Conservation (phyloP, 2,329 filamentous ascomycete species). For the Aureobasidium sp. region DNA sequence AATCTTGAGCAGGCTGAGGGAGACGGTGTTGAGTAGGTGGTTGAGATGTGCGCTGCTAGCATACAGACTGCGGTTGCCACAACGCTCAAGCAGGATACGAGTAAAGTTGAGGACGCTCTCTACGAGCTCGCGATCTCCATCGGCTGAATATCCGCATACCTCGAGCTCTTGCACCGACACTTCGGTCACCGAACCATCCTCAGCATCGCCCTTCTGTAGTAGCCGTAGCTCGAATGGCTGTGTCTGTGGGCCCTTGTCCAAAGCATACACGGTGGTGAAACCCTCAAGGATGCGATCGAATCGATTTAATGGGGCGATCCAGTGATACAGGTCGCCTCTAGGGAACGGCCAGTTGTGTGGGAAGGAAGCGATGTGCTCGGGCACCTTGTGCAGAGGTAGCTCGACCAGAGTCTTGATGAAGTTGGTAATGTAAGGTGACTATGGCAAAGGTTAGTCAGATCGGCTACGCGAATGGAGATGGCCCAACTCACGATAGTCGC, state of each 20-base stretch:
- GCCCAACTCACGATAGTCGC: slow-evolving; percentile 37
- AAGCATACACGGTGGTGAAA: slow-evolving; percentile 70
- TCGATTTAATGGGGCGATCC: slow-evolving; percentile 88
- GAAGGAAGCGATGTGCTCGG: slow-evolving; percentile 67
- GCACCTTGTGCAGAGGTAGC: slow-evolving; percentile 65
- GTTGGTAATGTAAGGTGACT: slow-evolving; percentile 81
- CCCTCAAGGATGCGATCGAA: slow-evolving; percentile 83
- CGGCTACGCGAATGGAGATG: neutral
- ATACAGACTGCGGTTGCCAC: slow-evolving; percentile 93
- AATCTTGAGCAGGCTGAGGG: slow-evolving; percentile 65
- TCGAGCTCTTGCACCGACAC: slow-evolving; percentile 28
- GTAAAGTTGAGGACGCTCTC: slow-evolving; percentile 79
- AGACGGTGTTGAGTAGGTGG: slow-evolving; percentile 80
- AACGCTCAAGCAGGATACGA: slow-evolving; percentile 80
- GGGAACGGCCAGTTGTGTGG: slow-evolving; percentile 91
- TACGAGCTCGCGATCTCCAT: slow-evolving; percentile 74
- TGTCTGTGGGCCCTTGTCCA: slow-evolving; percentile 72
- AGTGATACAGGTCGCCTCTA: slow-evolving; percentile 92
- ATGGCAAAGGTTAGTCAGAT: slow-evolving; percentile 20
- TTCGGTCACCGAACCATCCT: slow-evolving; percentile 17
- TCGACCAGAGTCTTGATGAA: slow-evolving; percentile 66
- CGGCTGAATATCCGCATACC: slow-evolving; percentile 49
- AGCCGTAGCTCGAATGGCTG: slow-evolving; percentile 62
- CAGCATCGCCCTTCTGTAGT: slow-evolving; percentile 51
- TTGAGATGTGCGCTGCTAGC: slow-evolving; percentile 86